Conservation (phyloP, 805 yeast genomes). For the Cyberlindnera japonica region DNA sequence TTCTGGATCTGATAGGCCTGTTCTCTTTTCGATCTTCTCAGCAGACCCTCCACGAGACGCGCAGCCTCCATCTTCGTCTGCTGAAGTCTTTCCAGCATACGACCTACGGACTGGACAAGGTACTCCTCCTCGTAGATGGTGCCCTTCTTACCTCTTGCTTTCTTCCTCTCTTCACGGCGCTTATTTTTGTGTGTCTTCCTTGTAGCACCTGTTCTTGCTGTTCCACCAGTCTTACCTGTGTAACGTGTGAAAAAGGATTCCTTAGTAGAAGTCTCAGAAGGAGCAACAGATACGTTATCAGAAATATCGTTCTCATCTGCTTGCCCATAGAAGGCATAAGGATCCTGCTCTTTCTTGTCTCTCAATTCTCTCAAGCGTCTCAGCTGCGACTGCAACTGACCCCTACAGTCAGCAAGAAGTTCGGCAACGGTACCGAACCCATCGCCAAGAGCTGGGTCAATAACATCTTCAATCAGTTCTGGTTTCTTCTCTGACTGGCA, state of each 20-base stretch:
- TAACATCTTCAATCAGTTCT: conserved; percentile 50
- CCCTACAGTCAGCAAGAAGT: conserved; percentile 86
- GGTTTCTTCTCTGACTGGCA: conserved; percentile 41
- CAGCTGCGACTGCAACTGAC: conserved; percentile 80
- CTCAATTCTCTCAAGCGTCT: conserved; percentile 81
- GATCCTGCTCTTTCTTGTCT: conserved; percentile 77
- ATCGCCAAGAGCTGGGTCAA: conserved; percentile 77
- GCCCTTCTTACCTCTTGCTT: conserved; percentile 96
- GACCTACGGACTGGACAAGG: conserved; percentile 79
- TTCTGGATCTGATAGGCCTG: conserved; percentile 82
- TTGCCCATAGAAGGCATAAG: conserved; percentile 77
- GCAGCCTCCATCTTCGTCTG: conserved; percentile 73
- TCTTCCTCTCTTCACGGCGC: conserved; percentile 92
- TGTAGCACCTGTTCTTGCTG: conserved; percentile 95
- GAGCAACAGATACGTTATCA: conserved; percentile 92
- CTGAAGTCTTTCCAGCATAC: conserved; percentile 78
- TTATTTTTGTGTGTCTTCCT: conserved; percentile 88
- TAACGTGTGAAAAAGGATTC: conserved; percentile 93
- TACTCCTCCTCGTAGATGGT: conserved; percentile 97
- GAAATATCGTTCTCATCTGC: conserved; percentile 64
- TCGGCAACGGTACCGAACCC: conserved; percentile 88
- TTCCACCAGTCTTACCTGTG: conserved; percentile 93
- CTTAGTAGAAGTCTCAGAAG: conserved; percentile 87
- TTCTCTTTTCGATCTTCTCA: conserved; percentile 66
- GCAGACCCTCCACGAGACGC: conserved; percentile 67